These are phyloP conservation scores for Citrullus amarus DNA, from an alignment of 306 rosid genomes.

Conservation along the genomic window DNA sequence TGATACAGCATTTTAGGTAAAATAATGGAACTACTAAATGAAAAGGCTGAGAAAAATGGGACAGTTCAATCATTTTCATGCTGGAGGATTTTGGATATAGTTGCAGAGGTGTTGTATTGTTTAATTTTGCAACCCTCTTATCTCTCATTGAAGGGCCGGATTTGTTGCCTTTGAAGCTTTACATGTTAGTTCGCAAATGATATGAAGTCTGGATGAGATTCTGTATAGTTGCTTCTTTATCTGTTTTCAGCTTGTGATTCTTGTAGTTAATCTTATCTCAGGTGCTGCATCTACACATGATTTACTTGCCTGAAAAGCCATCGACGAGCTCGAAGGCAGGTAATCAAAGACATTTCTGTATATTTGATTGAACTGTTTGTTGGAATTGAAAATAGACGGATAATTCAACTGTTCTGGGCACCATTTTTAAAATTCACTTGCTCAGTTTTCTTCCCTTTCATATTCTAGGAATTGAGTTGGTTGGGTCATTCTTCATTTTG, in stretches of 20 bases:
- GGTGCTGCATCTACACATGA: neutral
- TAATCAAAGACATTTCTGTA: neutral
- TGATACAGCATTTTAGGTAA: slow-evolving; percentile 17
- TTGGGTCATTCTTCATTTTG: neutral
- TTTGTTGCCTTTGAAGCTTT: slow-evolving; percentile 2
- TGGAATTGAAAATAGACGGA: neutral
- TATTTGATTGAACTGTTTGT: neutral
- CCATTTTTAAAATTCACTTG: neutral
- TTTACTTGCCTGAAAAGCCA: neutral
- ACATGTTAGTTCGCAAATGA: neutral
- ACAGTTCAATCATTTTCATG: neutral
- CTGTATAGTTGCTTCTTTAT: neutral
- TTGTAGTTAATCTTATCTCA: neutral
- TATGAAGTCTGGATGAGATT: neutral
- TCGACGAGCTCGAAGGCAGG: neutral
- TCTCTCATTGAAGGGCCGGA: neutral
- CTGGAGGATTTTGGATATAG: neutral
- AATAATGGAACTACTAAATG: neutral
- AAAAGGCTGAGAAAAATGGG: neutral
- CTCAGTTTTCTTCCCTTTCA: neutral
- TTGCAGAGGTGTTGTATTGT: slow-evolving; percentile 6
- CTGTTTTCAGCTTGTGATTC: neutral
- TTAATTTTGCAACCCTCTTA: slow-evolving; percentile 7
- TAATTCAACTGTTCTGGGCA: neutral
- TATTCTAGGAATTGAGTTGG: neutral